Percentiles rank a stretch among this genome's conserved stretches.
Conservation (phyloP, 441 rosid species). For the Croton setiger region DNA sequence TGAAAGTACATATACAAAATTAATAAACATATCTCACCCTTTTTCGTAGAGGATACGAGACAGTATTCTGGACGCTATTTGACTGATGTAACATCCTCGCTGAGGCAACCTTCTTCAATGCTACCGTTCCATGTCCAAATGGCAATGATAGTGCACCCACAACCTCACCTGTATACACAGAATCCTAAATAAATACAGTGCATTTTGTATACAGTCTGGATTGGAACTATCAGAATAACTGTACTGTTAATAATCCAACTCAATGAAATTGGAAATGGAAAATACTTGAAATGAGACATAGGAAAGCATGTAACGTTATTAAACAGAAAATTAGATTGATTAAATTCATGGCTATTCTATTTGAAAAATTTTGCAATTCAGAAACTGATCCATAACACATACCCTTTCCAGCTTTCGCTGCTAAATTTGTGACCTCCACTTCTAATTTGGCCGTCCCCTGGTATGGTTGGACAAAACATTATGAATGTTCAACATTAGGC, state of each 20-base stretch:
- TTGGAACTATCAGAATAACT: neutral
- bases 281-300: neutral
- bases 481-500: neutral
- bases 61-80: conserved; percentile 46
- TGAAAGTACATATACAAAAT: neutral
- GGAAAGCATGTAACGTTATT: neutral
- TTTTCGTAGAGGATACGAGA: conserved; percentile 64
- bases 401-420: conserved; percentile 99
- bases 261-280: neutral
- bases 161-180: conserved; percentile 74
- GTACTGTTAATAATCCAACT: neutral
- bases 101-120: conserved; percentile 76
- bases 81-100: conserved; percentile 69
- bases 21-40: conserved; percentile 47
- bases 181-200: neutral
- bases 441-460: conserved; percentile 91
- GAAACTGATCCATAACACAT: conserved; percentile 20
- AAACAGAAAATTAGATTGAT: conserved; percentile 8
- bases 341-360: neutral
- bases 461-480: conserved; percentile 23
- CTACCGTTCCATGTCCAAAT: conserved; percentile 65
- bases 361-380: conserved; percentile 1
- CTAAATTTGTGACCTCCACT: conserved; percentile 98
- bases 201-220: neutral
- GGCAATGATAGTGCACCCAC: conserved; percentile 88